A percentile compares a stretch with the other conserved stretches of the same genome.
Conservation (phyloP, 345 rosid species). For the Pseudoturritis turrita region DNA sequence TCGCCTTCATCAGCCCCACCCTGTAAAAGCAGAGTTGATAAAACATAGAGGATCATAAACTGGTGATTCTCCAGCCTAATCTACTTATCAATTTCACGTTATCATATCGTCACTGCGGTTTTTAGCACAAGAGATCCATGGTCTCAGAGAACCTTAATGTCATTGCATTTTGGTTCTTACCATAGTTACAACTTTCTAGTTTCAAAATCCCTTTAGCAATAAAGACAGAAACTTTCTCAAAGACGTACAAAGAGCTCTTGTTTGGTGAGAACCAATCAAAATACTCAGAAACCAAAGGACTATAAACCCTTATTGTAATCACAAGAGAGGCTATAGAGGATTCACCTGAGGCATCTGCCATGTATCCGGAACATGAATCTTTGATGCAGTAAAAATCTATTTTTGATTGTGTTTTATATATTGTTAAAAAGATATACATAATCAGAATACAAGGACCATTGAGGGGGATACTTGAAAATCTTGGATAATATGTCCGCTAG, state of each 20-base stretch:
- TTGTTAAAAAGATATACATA: too few relatives aligned
- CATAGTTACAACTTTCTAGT: not conserved
- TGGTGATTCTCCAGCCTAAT: not conserved
- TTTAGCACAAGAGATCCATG: not conserved
- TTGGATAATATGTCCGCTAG: too few relatives aligned
- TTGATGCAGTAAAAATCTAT: slow-evolving; percentile 70
- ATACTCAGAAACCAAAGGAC: slow-evolving; percentile 1
- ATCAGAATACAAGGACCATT: too few relatives aligned
- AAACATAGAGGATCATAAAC: not conserved
- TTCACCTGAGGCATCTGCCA: slow-evolving; percentile 90
- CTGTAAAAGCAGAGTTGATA: slow-evolving; percentile 22
- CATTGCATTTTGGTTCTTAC: not conserved
- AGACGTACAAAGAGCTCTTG: not conserved
- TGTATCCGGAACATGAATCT: slow-evolving; percentile 59
- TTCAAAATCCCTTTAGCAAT: not conserved
- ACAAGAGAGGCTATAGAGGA: slow-evolving; percentile 9
- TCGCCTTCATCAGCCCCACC: slow-evolving; percentile 76
- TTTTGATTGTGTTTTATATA: too few relatives aligned
- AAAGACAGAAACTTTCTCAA: not conserved
- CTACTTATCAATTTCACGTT: not conserved
- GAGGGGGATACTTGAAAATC: too few relatives aligned
- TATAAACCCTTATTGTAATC: not conserved
- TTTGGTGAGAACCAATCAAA: not conserved
- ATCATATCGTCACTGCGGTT: not conserved
- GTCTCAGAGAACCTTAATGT: not conserved